Evolutionary conservation across 768 basidiomycete species (phyloP).

Genomic region (Psilocybe tampanensis): DNA sequence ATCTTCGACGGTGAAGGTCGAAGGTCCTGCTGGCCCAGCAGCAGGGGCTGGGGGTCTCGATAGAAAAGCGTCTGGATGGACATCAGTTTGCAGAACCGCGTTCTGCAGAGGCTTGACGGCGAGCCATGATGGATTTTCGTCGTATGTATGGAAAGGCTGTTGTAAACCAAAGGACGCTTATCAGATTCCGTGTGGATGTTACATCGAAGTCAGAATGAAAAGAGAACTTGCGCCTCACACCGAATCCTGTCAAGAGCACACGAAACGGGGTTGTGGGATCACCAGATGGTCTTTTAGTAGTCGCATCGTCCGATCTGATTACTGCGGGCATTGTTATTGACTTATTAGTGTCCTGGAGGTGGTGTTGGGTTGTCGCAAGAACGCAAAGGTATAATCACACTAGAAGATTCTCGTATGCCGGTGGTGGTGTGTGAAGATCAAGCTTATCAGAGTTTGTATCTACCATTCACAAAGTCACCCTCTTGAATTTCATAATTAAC

Average conservation of each 20-base stretch:
- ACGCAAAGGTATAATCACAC: slow-evolving; percentile 2
- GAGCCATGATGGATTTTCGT: slow-evolving; percentile 72
- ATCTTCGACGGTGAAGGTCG: not conserved
- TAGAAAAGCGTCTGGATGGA: slow-evolving; percentile 21
- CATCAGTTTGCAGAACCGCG: slow-evolving; percentile 44
- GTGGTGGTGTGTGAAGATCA: not conserved
- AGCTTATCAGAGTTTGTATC: not conserved
- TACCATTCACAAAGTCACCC: not conserved
- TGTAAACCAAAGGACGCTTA: slow-evolving; percentile 8
- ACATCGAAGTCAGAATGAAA: not conserved
- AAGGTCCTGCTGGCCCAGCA: not conserved
- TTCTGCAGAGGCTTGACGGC: slow-evolving; percentile 68
- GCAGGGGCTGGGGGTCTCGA: slow-evolving; percentile 8
- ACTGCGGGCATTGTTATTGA: slow-evolving; percentile 1
- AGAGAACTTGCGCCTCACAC: slow-evolving; percentile 27
- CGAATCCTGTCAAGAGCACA: slow-evolving; percentile 40
- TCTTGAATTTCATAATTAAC: not conserved
- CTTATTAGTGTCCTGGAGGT: not conserved
- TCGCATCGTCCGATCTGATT: not conserved
- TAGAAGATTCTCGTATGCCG: not conserved
- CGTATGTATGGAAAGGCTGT: slow-evolving; percentile 58
- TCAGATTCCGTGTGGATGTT: not conserved
- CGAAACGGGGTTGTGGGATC: slow-evolving; percentile 27
- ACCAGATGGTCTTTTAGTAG: not conserved
- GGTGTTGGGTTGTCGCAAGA: not conserved